Base-by-base conservation (phyloP, 129 eudicot species). In the Centella asiatica region DNA sequence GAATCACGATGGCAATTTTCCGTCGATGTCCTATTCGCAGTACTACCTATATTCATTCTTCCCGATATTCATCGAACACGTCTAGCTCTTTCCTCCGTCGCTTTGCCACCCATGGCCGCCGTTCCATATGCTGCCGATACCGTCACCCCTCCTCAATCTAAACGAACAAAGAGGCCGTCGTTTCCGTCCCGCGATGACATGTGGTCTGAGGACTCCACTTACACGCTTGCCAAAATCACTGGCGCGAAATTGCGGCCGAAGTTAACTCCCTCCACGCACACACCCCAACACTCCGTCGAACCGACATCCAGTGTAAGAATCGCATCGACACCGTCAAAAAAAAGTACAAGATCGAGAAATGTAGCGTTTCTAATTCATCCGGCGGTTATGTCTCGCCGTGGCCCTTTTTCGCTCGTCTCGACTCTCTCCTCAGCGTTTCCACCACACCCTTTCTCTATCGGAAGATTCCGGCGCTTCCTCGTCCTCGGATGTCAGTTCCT, bases 291-390 rank as follows among this genome's bases (percentile, higher is more conserved):
- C 59, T 66, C 44, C 88, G 70, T 31, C 82, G 96, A 78, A 78
- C 83, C 53, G 85, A 79, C 69, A 58, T 75, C 57, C 96, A 85
- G 84, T 85, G 97, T 61, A 82, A 75, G 57, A 89, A 85, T 68
- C 85, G 90, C 34, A 80, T 88, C 69, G 89, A 88, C 70, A 88
- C 94, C 18, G 32, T 83, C 31, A 88, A 84, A 70, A 89, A 85
- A 75, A 80, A 80, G 78, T 85, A 74, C 54, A 85, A 85, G 76
- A 74, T 80, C 52, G 97, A 82, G 66, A 85, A 85, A 67, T 13
- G 74, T 9, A 80, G 58, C 27, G 48, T 44, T 34, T 20, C 62
- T 64, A 74, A 78, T 19, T 65, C 83, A 58, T 36, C 62, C 52
- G 80, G 80, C 10, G 56, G 37, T 28, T 83, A 80, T 70, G 77